Evolutionary conservation across 129 eudicot species (phyloP).

Genomic region (Artemisia annua): DNA sequence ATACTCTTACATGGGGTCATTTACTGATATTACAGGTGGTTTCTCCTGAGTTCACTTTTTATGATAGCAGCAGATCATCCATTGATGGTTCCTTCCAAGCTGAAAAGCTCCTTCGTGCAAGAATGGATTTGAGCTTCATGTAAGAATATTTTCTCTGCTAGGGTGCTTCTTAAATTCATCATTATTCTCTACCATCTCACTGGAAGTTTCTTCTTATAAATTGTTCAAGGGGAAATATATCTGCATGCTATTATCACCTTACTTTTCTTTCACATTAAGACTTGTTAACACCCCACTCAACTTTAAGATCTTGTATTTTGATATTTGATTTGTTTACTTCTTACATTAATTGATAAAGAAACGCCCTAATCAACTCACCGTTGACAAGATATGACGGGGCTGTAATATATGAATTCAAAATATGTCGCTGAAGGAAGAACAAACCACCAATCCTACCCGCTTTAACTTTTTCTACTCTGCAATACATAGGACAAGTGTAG

Average conservation of each 20-base stretch:
- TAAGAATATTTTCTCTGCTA: conserved; percentile 39
- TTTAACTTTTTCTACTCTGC: neutral
- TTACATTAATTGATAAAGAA: neutral
- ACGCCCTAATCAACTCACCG: neutral
- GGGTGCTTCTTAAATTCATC: neutral
- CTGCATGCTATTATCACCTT: neutral
- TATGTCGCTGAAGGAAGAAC: neutral
- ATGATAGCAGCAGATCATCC: conserved; percentile 88
- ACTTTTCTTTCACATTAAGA: neutral
- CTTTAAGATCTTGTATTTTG: neutral
- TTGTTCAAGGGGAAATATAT: conserved; percentile 6
- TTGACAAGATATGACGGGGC: neutral
- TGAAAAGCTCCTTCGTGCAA: conserved; percentile 95
- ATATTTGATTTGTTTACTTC: neutral
- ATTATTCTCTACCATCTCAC: conserved; percentile 5
- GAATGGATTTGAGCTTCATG: conserved; percentile 95
- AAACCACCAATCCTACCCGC: neutral
- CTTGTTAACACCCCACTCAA: neutral
- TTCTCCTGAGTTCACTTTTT: conserved; percentile 95
- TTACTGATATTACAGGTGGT: conserved; percentile 60
- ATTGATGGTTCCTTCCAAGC: conserved; percentile 74
- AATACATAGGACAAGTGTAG: neutral
- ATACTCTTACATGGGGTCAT: conserved; percentile 26
- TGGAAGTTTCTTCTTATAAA: neutral
- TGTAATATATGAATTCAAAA: neutral